These are phyloP conservation scores for Besnoitia besnoiti DNA, from an alignment of 169 alveolate species.

Conservation along the genomic window DNA sequence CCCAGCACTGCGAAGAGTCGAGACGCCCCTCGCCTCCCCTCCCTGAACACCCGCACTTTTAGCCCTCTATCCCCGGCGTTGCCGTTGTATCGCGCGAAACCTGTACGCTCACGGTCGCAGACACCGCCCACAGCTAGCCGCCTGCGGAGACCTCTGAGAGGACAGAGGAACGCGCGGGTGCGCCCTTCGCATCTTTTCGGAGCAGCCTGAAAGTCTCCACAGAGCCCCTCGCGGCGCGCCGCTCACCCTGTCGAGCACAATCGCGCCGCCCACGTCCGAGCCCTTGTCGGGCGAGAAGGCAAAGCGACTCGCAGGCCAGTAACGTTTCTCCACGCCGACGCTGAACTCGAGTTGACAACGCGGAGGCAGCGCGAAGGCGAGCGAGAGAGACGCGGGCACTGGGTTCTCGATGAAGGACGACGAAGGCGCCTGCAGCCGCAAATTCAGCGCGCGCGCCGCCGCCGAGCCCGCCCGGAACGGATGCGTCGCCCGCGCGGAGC, in stretches of 20 bases:
- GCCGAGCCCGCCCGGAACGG: neutral
- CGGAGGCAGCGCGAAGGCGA: conserved; percentile 36
- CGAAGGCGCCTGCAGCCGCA: neutral
- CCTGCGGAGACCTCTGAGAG: too few relatives aligned
- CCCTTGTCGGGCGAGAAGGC: conserved; percentile 44
- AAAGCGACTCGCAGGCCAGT: neutral
- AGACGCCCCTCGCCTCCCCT: too few relatives aligned
- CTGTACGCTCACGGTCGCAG: too few relatives aligned
- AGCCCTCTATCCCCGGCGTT: too few relatives aligned
- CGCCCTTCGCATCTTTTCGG: too few relatives aligned
- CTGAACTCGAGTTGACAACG: conserved; percentile 20
- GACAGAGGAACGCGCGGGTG: too few relatives aligned
- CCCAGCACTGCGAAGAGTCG: too few relatives aligned
- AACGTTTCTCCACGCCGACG: neutral
- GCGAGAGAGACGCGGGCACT: neutral
- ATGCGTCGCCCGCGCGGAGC: neutral
- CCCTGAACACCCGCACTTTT: too few relatives aligned
- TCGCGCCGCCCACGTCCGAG: neutral
- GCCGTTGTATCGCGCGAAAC: too few relatives aligned
- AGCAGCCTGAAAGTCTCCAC: too few relatives aligned
- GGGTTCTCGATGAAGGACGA: neutral
- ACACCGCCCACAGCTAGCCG: too few relatives aligned
- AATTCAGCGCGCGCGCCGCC: neutral
- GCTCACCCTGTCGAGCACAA: conserved; percentile 9
- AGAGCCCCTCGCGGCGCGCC: too few relatives aligned